Evolutionary conservation across 345 rosid species (phyloP), one percentile per base, ranked within the genome.

Genomic region (Garcia nutans): DNA sequence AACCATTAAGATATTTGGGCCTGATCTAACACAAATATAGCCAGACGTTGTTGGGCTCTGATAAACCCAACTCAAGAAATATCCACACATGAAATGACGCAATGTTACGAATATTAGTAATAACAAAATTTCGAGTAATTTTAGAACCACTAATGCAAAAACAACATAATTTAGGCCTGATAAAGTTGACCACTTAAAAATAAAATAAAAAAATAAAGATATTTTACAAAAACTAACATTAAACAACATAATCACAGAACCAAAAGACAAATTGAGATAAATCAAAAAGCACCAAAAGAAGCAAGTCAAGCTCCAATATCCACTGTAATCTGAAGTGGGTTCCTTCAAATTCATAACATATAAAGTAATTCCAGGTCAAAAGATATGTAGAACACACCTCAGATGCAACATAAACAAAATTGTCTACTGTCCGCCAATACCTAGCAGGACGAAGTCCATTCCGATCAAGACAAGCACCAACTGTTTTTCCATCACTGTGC

Each of bases 371-470:
- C 22, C 55, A 65, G 28, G 63, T 57, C 69, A 65, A 68, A 68
- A 75, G 41, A 76, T 59, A 70, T 45, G 67, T 37, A 71, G 55
- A 64, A 77, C 91, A 58, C 72, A 96, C 99, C 98, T 96, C 99
- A 79, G 99, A 96, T 60, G 99, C 98, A 76, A 96, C 98, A 79
- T 96, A 96, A 72, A 96, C 99, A 58, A 91, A 78, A 87, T 96
- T 96, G 88, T 96, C 99, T 42, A 78, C 82, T 10, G 99, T 96
- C 76, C 89, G 87, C 99, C 99, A 96, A 70, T 96, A 96, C 79
- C 99, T 87, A 83, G 99, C 99, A 60, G 99, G 99, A 76, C 99
- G 98, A 86, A 96, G 99, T 52, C 99, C 99, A 74, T 96, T 96
- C 64, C 99, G 90, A 78, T 96, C 98, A 74, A 96, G 98, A 82